Conservation (phyloP, 352 stramenopile genomes). For the Lagenidium giganteum region DNA sequence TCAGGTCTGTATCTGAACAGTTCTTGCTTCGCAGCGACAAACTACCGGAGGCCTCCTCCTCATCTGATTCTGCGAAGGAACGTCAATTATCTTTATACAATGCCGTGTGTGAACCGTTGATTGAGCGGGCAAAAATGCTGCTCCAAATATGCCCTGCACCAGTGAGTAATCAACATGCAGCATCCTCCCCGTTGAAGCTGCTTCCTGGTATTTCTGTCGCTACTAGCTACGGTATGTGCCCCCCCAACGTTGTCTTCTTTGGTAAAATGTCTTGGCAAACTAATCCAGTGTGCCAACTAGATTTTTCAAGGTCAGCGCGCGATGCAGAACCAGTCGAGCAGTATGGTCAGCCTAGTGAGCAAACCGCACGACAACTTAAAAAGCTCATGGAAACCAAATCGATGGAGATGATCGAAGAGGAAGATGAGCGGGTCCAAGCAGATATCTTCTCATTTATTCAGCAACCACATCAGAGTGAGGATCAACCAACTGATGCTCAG, state of each 20-base stretch:
- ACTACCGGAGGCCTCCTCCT: no score
- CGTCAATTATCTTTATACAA: conserved; percentile 63
- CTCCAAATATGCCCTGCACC: conserved; percentile 45
- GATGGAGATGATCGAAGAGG: conserved; percentile 59
- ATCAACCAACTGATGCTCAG: conserved; percentile 2
- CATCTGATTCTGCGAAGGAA: conserved; percentile 33
- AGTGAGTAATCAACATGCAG: conserved; percentile 17
- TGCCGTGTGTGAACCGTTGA: conserved; percentile 61
- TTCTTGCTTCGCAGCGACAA: no score
- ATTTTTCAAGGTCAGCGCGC: conserved; percentile 24
- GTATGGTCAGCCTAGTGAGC: conserved; percentile 21
- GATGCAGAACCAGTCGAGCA: conserved; percentile 2
- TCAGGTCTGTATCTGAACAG: no score
- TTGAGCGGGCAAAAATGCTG: conserved; percentile 44
- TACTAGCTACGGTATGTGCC: conserved; percentile 34
- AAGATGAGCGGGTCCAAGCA: conserved; percentile 61
- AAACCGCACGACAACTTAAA: conserved; percentile 42
- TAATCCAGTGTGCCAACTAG: conserved; percentile 10
- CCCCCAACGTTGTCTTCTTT: neutral
- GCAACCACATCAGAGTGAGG: conserved; percentile 22
- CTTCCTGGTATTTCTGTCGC: conserved; percentile 52
- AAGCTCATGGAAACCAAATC: conserved; percentile 62
- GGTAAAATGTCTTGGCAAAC: neutral
- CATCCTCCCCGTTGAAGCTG: conserved; percentile 46
- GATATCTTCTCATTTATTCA: conserved; percentile 74